These are phyloP conservation scores for Arthrobotrys pseudoclavata DNA, from an alignment of 2,329 filamentous ascomycete species.

Conservation along the genomic window DNA sequence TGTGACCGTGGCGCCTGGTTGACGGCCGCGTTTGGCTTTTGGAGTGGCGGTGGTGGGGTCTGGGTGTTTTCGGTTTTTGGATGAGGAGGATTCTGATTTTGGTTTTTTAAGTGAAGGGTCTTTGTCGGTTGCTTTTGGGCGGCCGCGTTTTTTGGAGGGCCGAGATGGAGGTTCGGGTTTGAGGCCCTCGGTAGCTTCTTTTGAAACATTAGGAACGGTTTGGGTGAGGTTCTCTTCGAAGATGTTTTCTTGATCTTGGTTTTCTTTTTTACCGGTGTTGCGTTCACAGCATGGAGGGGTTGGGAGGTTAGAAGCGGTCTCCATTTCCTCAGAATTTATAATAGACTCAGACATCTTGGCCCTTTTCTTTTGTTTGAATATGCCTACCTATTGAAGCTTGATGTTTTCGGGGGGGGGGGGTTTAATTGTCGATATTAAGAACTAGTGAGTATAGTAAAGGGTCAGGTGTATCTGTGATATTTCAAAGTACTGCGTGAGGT, in stretches of 20 bases:
- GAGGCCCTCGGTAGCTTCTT: neutral
- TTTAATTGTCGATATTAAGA: too few species aligned
- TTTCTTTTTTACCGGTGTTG: neutral
- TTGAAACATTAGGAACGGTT: neutral
- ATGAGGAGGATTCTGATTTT: conserved; percentile 3
- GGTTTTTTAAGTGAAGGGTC: conserved; percentile 20
- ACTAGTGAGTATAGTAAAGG: too few species aligned
- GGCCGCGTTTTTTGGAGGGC: conserved; percentile 30
- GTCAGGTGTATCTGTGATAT: neutral
- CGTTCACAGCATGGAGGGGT: conserved; percentile 25
- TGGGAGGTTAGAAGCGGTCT: neutral
- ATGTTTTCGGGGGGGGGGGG: too few species aligned
- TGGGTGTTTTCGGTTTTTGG: neutral
- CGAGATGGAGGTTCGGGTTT: neutral
- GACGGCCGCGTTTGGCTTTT: conserved; percentile 1
- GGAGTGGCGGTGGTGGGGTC: neutral
- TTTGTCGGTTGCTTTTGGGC: conserved; percentile 26
- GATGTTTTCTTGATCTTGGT: neutral
- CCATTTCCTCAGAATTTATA: neutral
- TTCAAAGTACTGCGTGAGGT: neutral
- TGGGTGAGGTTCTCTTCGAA: neutral
- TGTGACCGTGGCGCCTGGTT: neutral
- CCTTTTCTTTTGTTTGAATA: too few species aligned
- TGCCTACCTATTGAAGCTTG: too few species aligned
- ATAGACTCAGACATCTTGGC: too few species aligned